A percentile compares a stretch with the other conserved stretches of the same genome.
Conservation (phyloP, 176 grass and related monocot genomes). For the Phoenix dactylifera region DNA sequence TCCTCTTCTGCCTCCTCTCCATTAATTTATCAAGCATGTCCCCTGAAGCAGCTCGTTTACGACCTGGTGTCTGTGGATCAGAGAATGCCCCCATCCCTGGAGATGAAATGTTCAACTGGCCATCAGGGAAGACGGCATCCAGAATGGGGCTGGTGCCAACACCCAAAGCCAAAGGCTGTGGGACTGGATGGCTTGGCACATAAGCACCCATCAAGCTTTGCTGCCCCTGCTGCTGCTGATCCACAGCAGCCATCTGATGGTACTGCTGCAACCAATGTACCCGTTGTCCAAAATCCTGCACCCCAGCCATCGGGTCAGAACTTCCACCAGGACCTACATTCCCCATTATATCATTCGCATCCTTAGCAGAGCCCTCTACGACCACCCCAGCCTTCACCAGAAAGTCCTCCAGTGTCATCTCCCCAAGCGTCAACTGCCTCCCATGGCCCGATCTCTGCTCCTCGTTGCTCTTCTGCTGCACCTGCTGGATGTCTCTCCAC, state of each 20-base stretch:
- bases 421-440: conserved; percentile 59
- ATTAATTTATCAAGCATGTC: conserved; percentile 49
- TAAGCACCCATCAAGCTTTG: conserved; percentile 17
- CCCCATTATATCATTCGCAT: conserved; percentile 32
- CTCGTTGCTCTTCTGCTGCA: conserved; percentile 16
- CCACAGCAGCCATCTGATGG: conserved; percentile 16
- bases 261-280: conserved; percentile 25
- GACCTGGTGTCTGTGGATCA: conserved; percentile 32
- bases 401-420: conserved; percentile 95
- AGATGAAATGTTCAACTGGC: conserved; percentile 11
- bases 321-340: conserved; percentile 8
- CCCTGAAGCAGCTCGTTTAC: conserved; percentile 43
- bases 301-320: conserved; percentile 8
- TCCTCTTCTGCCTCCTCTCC: conserved; percentile 97
- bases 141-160: conserved; percentile 10
- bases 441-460: conserved; percentile 11
- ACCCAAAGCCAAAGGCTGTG: conserved; percentile 6
- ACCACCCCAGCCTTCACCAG: conserved; percentile 82
- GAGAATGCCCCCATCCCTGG: conserved; percentile 10
- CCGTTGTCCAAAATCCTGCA: conserved; percentile 16
- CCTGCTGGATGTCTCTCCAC: conserved; percentile 67
- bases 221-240: conserved; percentile 12
- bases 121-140: conserved; percentile 11
- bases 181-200: neutral
- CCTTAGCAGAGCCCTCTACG: conserved; percentile 33